These are phyloP conservation scores for Flueggea neowawraea DNA, from an alignment of 441 rosid species.

Conservation along the genomic window DNA sequence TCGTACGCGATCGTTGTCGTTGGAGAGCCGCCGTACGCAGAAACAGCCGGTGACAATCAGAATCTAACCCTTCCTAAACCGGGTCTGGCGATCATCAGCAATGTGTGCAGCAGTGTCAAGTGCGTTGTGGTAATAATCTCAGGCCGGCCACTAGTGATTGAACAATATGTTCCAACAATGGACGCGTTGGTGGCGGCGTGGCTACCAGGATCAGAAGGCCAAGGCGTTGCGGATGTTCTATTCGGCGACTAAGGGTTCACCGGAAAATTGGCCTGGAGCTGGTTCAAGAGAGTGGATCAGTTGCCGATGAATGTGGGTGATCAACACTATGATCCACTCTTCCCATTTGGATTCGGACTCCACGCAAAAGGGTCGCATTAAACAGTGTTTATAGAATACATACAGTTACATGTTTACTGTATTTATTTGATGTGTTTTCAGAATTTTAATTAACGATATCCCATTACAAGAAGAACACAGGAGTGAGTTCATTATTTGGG, in stretches of 20 bases:
- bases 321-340: slow-evolving; percentile 7
- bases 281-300: slow-evolving; percentile 76
- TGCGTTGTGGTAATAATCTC: slow-evolving; percentile 64
- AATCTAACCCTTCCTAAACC: slow-evolving; percentile 54
- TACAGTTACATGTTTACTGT: no score
- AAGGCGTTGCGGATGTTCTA: slow-evolving; percentile 75
- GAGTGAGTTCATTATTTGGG: no score
- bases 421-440: no score
- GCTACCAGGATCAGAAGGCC: slow-evolving; percentile 87
- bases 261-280: slow-evolving; percentile 72
- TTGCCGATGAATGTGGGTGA: slow-evolving; percentile 40
- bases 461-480: no score
- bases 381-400: no score
- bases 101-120: slow-evolving; percentile 51
- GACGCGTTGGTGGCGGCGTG: slow-evolving; percentile 65
- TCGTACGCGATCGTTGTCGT: slow-evolving; percentile 58
- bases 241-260: slow-evolving; percentile 79
- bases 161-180: slow-evolving; percentile 40
- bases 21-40: slow-evolving; percentile 71
- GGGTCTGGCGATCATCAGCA: slow-evolving; percentile 38
- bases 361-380: background rate
- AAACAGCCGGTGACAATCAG: slow-evolving; percentile 49
- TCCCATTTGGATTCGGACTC: slow-evolving; percentile 6
- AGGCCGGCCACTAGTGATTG: slow-evolving; percentile 66
- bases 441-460: no score